These are phyloP conservation scores for Fonsecaea multimorphosa DNA, from an alignment of 2,329 filamentous ascomycete species.

Conservation along the genomic window DNA sequence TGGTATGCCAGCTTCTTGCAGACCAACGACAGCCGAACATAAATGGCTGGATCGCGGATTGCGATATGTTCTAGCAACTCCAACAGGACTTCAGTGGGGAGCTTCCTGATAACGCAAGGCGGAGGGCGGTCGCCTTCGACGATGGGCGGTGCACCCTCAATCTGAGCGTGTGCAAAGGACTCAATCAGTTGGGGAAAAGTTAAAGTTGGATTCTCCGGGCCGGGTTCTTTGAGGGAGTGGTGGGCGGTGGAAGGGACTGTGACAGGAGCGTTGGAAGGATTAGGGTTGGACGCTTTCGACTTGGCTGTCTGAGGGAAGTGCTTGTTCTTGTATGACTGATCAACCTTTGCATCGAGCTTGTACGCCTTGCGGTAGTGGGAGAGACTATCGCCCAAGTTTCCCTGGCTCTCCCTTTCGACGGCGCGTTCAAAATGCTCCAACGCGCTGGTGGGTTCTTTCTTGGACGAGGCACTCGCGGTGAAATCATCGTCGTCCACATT, in stretches of 20 bases:
- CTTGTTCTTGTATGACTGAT: slow-evolving; percentile 87
- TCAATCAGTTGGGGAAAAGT: slow-evolving; percentile 72
- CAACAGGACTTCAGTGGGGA: slow-evolving; percentile 84
- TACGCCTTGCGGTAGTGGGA: slow-evolving; percentile 89
- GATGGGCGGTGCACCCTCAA: slow-evolving; percentile 69
- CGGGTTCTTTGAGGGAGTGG: slow-evolving; percentile 60
- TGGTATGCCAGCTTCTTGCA: slow-evolving; percentile 89
- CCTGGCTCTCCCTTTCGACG: slow-evolving; percentile 83
- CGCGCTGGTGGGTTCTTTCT: slow-evolving; percentile 70
- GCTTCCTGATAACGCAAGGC: slow-evolving; percentile 76
- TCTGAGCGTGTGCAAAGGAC: slow-evolving; percentile 73
- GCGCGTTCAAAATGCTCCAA: slow-evolving; percentile 92
- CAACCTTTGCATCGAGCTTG: slow-evolving; percentile 81
- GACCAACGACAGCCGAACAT: slow-evolving; percentile 76
- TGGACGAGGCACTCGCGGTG: slow-evolving; percentile 38
- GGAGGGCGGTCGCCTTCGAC: slow-evolving; percentile 75
- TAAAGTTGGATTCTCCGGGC: slow-evolving; percentile 53
- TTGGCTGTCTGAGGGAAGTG: slow-evolving; percentile 71
- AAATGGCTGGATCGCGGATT: slow-evolving; percentile 74
- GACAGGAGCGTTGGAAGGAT: slow-evolving; percentile 57
- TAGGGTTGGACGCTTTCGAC: slow-evolving; percentile 55
- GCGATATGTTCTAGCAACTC: slow-evolving; percentile 80
- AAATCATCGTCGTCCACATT: slow-evolving; percentile 50
- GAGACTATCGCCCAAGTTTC: slow-evolving; percentile 86
- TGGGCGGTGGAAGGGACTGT: slow-evolving; percentile 63